phyloP scores from a whole-genome alignment of 495 filamentous ascomycete species.

The Penicillium alfredii region DNA sequence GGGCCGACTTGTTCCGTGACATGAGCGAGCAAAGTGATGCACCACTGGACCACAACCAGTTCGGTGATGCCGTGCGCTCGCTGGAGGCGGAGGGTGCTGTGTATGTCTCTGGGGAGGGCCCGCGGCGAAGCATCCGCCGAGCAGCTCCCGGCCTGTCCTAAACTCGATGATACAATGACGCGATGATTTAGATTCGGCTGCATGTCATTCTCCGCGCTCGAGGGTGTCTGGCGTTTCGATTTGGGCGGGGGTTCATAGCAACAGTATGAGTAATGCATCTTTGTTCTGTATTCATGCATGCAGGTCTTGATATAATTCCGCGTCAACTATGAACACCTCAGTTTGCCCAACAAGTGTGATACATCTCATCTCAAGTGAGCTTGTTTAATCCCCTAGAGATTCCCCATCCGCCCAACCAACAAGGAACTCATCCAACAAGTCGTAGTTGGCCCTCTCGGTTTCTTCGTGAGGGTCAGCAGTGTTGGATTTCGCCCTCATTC shows the following conservation, averaged over 20 bases:
- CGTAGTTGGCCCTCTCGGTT: too few relatives aligned
- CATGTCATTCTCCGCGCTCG: slow-evolving; percentile 10
- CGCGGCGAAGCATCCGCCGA: slow-evolving; percentile 74
- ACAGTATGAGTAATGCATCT: slow-evolving; percentile 5
- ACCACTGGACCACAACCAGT: slow-evolving; percentile 68
- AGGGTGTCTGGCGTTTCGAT: slow-evolving; percentile 5
- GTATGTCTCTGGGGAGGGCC: slow-evolving; percentile 77
- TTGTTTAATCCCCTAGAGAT: too few relatives aligned
- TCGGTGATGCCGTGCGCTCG: slow-evolving; percentile 68
- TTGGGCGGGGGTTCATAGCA: background rate
- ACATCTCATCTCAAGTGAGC: too few relatives aligned
- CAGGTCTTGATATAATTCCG: too few relatives aligned
- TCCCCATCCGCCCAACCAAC: too few relatives aligned
- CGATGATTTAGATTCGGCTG: slow-evolving; percentile 10
- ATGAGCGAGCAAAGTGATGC: slow-evolving; percentile 71
- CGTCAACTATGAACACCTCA: too few relatives aligned
- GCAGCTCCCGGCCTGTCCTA: slow-evolving; percentile 20
- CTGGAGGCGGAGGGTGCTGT: slow-evolving; percentile 82
- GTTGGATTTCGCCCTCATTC: too few relatives aligned
- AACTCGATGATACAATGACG: slow-evolving; percentile 5
- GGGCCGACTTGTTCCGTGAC: slow-evolving; percentile 65
- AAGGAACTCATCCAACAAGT: too few relatives aligned
- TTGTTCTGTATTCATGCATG: too few relatives aligned
- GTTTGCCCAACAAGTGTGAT: too few relatives aligned
- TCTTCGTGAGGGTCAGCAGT: too few relatives aligned